A percentile compares a stretch with the other conserved stretches of the same genome.
These are phyloP conservation scores for Solanum corneliomulleri DNA, from an alignment of 257 asterid species.

Conservation along the genomic window DNA sequence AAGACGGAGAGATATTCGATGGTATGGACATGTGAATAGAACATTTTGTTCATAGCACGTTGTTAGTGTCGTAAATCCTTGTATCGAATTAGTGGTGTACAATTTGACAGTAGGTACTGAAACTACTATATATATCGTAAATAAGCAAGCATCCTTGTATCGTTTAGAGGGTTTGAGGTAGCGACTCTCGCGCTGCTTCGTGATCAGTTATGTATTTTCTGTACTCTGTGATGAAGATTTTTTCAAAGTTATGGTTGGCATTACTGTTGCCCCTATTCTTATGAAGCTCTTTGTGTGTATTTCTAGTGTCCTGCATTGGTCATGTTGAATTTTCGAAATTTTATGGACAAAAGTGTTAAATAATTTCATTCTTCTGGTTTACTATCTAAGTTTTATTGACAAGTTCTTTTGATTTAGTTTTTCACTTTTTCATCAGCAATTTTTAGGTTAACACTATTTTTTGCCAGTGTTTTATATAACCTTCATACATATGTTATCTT, in stretches of 20 bases:
- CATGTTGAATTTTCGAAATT: background rate
- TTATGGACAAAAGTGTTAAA: no score
- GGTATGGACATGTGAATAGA: conserved; percentile 67
- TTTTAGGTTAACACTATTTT: no score
- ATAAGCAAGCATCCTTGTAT: background rate
- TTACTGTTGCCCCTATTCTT: background rate
- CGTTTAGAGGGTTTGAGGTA: background rate
- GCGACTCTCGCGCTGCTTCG: background rate
- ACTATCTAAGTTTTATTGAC: no score
- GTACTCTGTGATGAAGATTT: background rate
- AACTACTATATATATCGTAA: background rate
- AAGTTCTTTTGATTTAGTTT: no score
- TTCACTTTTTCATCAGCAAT: no score
- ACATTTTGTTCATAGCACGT: background rate
- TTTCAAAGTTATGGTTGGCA: background rate
- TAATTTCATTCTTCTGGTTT: no score
- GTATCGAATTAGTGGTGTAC: background rate
- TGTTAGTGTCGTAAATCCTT: background rate
- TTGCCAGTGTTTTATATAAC: no score
- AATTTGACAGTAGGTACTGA: background rate
- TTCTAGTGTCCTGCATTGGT: background rate
- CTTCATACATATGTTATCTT: no score
- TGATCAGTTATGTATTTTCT: background rate
- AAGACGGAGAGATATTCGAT: conserved; percentile 68
- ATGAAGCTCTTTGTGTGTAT: background rate